Evolutionary conservation across 805 yeast species (phyloP), one percentile per base, ranked within the genome.

Genomic region (Pichia californica): DNA sequence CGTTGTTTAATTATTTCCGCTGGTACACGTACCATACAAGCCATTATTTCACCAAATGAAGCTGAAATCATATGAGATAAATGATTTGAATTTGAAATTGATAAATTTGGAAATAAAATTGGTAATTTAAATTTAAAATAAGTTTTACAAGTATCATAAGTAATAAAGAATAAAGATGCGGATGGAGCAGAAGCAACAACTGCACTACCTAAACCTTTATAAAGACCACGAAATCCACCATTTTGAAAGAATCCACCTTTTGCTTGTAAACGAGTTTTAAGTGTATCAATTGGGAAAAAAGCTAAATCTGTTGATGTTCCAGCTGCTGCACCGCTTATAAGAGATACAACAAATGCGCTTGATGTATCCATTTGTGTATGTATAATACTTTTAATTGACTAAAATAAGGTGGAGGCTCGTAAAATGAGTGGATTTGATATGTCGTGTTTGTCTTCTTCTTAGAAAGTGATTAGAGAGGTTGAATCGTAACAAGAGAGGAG

Each of bases 1-100:
- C 97, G 71, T 65, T 93, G 99, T 64, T 93, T 93, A 54, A 93
- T 79, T 21, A 93, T 95, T 59, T 93, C 99, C 0, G 95, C 94
- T 0, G 99, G 99, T 0, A 93, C 99, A 45, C 99, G 71, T 2
- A 93, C 93, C 45, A 83, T 64, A 62, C 99, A 93, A 0, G 99
- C 99, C 1, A 93, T 83, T 14, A 88, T 70, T 58, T 93, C 99
- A 45, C 99, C 99, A 13, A 80, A 56, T 1, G 95, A 83, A 1
- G 98, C 96, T 20, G 93, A 71, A 2, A 77, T 46, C 98, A 93
- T 93, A 57, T 93, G 98, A 3, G 82, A 73, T 1, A 71, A 27
- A 0, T 76, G 70, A 62, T 40, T 66, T 56, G 45, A 56, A 50
- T 54, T 53, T 7, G 46, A 45, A 7, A 38, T 37, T 45, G 58